Evolutionary conservation across 768 basidiomycete genomes (phyloP), one percentile per base, ranked within the genome.

Genomic region (Heimioporus sp.): DNA sequence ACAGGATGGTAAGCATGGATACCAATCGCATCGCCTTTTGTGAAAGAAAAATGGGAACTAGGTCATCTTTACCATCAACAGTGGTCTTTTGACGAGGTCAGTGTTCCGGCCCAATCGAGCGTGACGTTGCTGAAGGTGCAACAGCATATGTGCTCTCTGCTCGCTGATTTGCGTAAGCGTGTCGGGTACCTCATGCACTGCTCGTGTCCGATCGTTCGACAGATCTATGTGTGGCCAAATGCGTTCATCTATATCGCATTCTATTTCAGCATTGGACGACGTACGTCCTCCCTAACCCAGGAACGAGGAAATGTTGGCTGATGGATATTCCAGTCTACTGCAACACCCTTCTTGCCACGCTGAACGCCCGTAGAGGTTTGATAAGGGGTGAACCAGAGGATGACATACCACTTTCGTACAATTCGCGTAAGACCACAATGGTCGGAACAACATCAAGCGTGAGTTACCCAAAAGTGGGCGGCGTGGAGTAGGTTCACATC

Each of bases 221-320:
- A 83, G 80, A 82, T 82, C 59, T 53, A 69, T 12, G 69, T 72
- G 16, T 76, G 76, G 31, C 75, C 75, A 0, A 35, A 72, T 2
- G 77, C 80, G 0, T 80, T 81, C 68, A 62, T 82, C 48, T 85
- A 84, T 53, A 78, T 83, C 42, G 65, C 73, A 2, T 85, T 84
- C 65, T 85, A 79, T 63, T 83, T 82, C 55, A 78, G 75, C 61
- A 75, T 82, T 36, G 81, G 82, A 19, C 73, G 82, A 48, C 62
- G 83, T 85, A 62, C 60, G 82, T 76, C 9, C 13, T 10, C 10
- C 36, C 11, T 28, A 5, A 28, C 24, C 30, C 11, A 5, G 20
- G 15, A n/a, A 24, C 15, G 28, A 31, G 19, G 2, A 20, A n/a
- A 8, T 13, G 1, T 10, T n/a, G 20, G 17, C 49, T 51, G 10